Evolutionary conservation across 768 basidiomycete genomes (phyloP), one percentile per base, ranked within the genome.

Genomic region (Amanita pallidorosea): DNA sequence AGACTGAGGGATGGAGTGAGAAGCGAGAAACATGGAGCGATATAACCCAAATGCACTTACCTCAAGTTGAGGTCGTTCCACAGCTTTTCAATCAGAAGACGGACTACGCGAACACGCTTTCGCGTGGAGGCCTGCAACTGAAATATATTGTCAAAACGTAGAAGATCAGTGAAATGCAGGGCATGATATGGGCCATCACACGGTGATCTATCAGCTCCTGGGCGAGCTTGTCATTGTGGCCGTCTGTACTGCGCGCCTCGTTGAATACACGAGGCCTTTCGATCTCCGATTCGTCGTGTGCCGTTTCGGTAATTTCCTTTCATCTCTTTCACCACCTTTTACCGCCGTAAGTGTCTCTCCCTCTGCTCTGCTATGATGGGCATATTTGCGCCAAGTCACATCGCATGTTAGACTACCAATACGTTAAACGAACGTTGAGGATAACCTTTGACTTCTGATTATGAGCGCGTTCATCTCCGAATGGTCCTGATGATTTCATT

Each of bases 331-430:
- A 25, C 18, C 17, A 17, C 13, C 5, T 5, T 29, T 47, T 25
- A 15, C 25, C 12, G 40, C 33, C 22, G 35, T 37, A 46, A 33
- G 45, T 47, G 8, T 38, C 53, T 47, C 41, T 44, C 34, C 20
- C 46, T 31, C 35, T 53, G 43, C 49, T 23, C 51, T 52, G 23
- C 34, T 33, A 64, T 64, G 70, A 73, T 74, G 71, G 65, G 68
- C 65, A n/a, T n/a, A n/a, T 2, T 64, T 59, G 51, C 55, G 64
- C 62, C 70, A 20, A 63, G 65, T 70, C 68, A 70, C 6, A 15
- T 59, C 64, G 72, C 73, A 74, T 74, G 72, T 74, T 75, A 74
- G 72, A 73, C 72, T 74, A 66, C 72, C 70, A 61, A 74, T 61
- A 61, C 65, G 65, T 55, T 57, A 52, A 57, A 27, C 56, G 67